Conservation (phyloP, 2,329 filamentous ascomycete genomes). For the Pseudogymnoascus sp. region DNA sequence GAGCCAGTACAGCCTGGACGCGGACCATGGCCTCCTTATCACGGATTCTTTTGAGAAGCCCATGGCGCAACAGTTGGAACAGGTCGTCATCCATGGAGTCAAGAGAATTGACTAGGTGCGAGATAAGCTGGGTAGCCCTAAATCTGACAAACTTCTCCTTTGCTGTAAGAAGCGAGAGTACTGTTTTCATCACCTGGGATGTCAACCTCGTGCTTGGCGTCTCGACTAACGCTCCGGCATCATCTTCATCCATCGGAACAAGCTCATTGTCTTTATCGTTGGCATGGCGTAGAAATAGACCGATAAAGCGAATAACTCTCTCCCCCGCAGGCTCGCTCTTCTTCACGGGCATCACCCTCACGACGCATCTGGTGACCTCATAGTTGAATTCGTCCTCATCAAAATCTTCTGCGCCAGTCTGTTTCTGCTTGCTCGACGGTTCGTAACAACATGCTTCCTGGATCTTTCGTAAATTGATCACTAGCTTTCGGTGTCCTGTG, state of each 20-base stretch:
- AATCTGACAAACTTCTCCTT: conserved; percentile 94
- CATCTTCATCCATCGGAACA: conserved; percentile 52
- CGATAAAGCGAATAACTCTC: conserved; percentile 75
- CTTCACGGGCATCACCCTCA: conserved; percentile 78
- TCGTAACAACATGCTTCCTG: conserved; percentile 77
- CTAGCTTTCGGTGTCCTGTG: conserved; percentile 81
- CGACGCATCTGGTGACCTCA: conserved; percentile 75
- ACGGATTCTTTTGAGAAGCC: conserved; percentile 74
- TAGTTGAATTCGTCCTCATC: conserved; percentile 80
- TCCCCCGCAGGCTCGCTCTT: conserved; percentile 88
- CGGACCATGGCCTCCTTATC: conserved; percentile 93
- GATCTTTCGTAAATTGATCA: conserved; percentile 79
- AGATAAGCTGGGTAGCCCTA: conserved; percentile 79
- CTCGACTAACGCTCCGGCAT: conserved; percentile 65
- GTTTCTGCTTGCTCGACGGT: conserved; percentile 46
- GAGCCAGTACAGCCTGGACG: conserved; percentile 81
- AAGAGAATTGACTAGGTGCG: conserved; percentile 85
- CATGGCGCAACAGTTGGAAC: conserved; percentile 73
- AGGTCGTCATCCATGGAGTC: conserved; percentile 88
- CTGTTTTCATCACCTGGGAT: conserved; percentile 61
- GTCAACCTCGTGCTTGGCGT: conserved; percentile 78
- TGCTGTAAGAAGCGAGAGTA: conserved; percentile 68
- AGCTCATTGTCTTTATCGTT: conserved; percentile 65
- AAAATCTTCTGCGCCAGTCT: conserved; percentile 54
- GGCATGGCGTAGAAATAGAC: conserved; percentile 72